Evolutionary conservation across 108 stramenopile species (phyloP).

Genomic region (Cyclotella kingstonii): DNA sequence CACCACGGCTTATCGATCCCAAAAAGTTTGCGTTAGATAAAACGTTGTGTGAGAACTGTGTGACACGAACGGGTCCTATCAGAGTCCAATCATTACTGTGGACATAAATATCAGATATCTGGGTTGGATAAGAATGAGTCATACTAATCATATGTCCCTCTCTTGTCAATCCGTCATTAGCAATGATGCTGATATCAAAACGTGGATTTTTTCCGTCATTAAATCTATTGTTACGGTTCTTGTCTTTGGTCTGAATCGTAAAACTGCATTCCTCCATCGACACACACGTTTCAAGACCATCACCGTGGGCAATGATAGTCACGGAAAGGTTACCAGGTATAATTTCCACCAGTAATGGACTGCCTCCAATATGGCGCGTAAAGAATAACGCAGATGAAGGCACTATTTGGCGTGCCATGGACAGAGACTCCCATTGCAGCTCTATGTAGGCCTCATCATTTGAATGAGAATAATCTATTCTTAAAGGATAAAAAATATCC

Average conservation of each 20-base stretch:
- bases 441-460: constrained; percentile 47
- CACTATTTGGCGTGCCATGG: constrained; percentile 24
- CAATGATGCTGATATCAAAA: constrained; percentile 55
- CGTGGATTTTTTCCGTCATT: constrained; percentile 51
- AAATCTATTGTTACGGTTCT: constrained; percentile 51
- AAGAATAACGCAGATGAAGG: constrained; percentile 55
- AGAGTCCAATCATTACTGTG: constrained; percentile 29
- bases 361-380: constrained; percentile 49
- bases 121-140: constrained; percentile 7
- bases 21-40: not conserved
- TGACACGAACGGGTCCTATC: constrained; percentile 18
- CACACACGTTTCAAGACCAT: constrained; percentile 49
- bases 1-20: constrained; percentile 32
- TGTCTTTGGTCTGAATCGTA: constrained; percentile 57
- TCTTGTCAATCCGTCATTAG: constrained; percentile 68
- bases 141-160: constrained; percentile 57
- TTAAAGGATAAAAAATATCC: constrained; percentile 46
- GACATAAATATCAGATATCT: not conserved
- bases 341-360: constrained; percentile 34
- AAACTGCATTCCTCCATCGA: constrained; percentile 58
- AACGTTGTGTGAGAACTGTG: constrained; percentile 9
- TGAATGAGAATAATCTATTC: constrained; percentile 49
- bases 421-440: constrained; percentile 44
- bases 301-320: constrained; percentile 50
- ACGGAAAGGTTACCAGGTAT: constrained; percentile 22